Evolutionary conservation across 1,139 yeast genomes (phyloP).

Genomic region (Yamadazyma aaseri): DNA sequence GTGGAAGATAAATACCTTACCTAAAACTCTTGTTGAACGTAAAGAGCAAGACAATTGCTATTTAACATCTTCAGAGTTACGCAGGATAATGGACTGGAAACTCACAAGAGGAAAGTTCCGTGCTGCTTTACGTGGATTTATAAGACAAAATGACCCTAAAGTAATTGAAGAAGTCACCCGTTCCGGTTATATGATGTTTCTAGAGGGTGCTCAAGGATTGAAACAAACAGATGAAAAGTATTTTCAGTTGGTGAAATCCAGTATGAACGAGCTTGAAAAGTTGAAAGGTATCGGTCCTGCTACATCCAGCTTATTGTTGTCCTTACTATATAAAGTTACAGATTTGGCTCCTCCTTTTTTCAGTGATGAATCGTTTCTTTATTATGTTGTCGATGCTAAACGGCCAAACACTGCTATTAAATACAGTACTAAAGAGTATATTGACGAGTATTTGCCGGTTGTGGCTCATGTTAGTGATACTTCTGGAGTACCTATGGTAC

Average conservation of each 20-base stretch:
- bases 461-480: slow-evolving; percentile 14
- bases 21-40: slow-evolving; percentile 21
- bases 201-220: slow-evolving; percentile 14
- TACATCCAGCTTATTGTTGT: slow-evolving; percentile 44
- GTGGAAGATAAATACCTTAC: slow-evolving; percentile 34
- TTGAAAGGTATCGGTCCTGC: slow-evolving; percentile 54
- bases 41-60: slow-evolving; percentile 21
- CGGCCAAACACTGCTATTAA: slow-evolving; percentile 36
- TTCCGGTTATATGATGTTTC: slow-evolving; percentile 26
- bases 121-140: slow-evolving; percentile 43
- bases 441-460: slow-evolving; percentile 31
- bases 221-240: slow-evolving; percentile 14
- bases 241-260: slow-evolving; percentile 17
- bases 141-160: slow-evolving; percentile 31
- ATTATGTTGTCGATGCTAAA: slow-evolving; percentile 27
- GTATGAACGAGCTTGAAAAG: slow-evolving; percentile 31
- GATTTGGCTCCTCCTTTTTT: slow-evolving; percentile 44
- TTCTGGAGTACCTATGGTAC: slow-evolving; percentile 14
- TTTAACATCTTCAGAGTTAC: slow-evolving; percentile 38
- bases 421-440: slow-evolving; percentile 43
- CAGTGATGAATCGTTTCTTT: slow-evolving; percentile 46
- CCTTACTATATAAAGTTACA: slow-evolving; percentile 26
- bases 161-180: slow-evolving; percentile 28
- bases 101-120: slow-evolving; percentile 49
- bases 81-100: slow-evolving; percentile 49